Percentiles rank a stretch among this genome's conserved stretches.
Evolutionary conservation across 805 yeast species (phyloP).

Genomic region (Hyphopichia homilentoma): DNA sequence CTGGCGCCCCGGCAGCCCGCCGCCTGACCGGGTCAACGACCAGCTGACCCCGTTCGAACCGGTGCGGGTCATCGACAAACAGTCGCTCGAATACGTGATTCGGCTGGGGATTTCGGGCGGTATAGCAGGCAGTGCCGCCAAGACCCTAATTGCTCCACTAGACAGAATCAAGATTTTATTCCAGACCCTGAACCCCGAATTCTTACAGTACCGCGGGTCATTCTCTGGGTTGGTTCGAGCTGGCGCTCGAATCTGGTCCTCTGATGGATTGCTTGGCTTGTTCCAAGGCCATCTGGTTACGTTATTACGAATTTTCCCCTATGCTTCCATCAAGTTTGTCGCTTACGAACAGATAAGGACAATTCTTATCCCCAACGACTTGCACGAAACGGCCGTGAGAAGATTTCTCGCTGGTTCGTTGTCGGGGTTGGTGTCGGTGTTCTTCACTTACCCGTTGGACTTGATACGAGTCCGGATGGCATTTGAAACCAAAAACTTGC

Average conservation of each 20-base stretch:
- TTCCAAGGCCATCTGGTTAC: conserved; percentile 97
- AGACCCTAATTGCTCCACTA: conserved; percentile 90
- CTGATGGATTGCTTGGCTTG: conserved; percentile 76
- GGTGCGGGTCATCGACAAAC: conserved; percentile 53
- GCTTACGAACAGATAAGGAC: conserved; percentile 91
- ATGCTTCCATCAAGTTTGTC: conserved; percentile 95
- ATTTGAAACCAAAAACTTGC: conserved; percentile 60
- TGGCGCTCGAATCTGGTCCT: conserved; percentile 55
- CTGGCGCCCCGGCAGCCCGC: too few relatives aligned
- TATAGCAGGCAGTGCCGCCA: conserved; percentile 92
- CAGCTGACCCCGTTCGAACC: conserved; percentile 25
- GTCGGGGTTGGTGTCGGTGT: conserved; percentile 84
- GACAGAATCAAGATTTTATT: conserved; percentile 93
- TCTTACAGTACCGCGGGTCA: conserved; percentile 74
- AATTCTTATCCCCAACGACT: conserved; percentile 68
- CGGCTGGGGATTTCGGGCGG: conserved; percentile 94
- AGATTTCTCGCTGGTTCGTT: conserved; percentile 85
- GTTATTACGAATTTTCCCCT: conserved; percentile 85
- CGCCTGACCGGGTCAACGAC: conserved; percentile 26
- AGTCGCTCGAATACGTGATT: conserved; percentile 70
- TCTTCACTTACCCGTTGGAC: conserved; percentile 89
- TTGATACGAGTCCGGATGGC: conserved; percentile 88
- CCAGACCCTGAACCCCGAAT: conserved; percentile 93
- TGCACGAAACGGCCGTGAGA: conserved; percentile 75
- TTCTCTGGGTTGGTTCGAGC: conserved; percentile 75